Conservation (phyloP, 352 stramenopile species). For the Globisporangium camurandrum region DNA sequence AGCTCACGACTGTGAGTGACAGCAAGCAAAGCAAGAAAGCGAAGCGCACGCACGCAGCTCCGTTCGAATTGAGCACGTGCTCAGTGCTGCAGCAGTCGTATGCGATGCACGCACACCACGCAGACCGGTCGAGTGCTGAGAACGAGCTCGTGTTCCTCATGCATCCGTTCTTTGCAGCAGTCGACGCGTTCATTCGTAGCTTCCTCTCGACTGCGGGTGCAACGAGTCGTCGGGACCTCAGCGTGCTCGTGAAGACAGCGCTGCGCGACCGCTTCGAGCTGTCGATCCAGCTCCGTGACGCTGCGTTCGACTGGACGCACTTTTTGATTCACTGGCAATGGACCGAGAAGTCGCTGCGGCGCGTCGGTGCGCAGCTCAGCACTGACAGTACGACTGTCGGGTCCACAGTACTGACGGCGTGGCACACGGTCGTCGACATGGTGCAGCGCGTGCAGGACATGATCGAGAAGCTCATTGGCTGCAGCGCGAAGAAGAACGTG, state of each 20-base stretch:
- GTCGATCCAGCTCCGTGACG: constrained; percentile 57
- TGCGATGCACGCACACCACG: constrained; percentile 66
- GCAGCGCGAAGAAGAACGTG: constrained; percentile 57
- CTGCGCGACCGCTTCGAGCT: constrained; percentile 69
- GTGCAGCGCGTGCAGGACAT: constrained; percentile 57
- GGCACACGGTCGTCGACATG: constrained; percentile 60
- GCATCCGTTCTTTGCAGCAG: constrained; percentile 53
- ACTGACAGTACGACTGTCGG: constrained; percentile 9
- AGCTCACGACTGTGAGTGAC: background rate
- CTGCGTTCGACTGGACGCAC: constrained; percentile 63
- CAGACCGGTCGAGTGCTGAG: constrained; percentile 58
- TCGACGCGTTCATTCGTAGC: constrained; percentile 37
- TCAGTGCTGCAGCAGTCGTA: constrained; percentile 83
- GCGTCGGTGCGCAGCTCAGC: constrained; percentile 8
- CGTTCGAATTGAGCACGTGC: constrained; percentile 18
- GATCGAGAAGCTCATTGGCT: constrained; percentile 67
- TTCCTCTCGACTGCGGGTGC: constrained; percentile 13
- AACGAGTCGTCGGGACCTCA: constrained; percentile 8
- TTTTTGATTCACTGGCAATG: constrained; percentile 83
- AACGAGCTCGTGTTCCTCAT: constrained; percentile 74
- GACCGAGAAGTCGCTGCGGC: constrained; percentile 53
- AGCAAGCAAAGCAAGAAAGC: constrained; percentile 9
- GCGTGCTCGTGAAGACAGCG: constrained; percentile 25
- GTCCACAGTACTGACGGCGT: constrained; percentile 19
- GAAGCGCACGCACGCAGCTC: constrained; percentile 8